Evolutionary conservation across 1,284 basidiomycete genomes (phyloP).

Genomic region (Cutaneotrichosporon sp.): DNA sequence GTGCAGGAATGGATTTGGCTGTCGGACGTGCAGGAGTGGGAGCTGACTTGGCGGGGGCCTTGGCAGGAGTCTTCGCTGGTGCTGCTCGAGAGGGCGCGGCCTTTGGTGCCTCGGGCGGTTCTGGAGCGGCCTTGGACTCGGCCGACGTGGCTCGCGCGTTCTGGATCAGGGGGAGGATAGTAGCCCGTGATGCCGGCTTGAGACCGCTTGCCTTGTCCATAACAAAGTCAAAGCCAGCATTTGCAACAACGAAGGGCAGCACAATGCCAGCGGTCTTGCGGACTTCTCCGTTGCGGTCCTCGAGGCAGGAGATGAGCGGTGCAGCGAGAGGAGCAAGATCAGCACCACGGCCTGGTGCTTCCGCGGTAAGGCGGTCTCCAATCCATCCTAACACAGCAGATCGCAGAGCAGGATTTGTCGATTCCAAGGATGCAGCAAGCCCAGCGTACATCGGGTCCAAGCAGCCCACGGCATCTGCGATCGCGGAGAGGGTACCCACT

Average conservation of each 20-base stretch:
- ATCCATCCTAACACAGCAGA: constrained; percentile 82
- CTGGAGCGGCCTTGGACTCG: no score
- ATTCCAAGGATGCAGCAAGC: constrained; percentile 74
- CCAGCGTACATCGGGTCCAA: constrained; percentile 75
- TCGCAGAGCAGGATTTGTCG: constrained; percentile 81
- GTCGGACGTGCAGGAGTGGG: constrained; percentile 5
- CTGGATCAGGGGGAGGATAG: constrained; percentile 83
- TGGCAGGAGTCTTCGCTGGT: constrained; percentile 16
- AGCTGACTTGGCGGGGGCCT: constrained; percentile 20
- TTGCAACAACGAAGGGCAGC: constrained; percentile 70
- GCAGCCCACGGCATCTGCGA: constrained; percentile 77
- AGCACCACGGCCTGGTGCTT: constrained; percentile 52
- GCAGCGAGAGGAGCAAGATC: constrained; percentile 71
- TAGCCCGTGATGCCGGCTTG: constrained; percentile 84
- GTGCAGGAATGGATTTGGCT: constrained; percentile 20
- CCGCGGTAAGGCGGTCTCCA: constrained; percentile 47
- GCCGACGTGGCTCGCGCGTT: constrained; percentile 47
- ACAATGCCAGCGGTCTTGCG: constrained; percentile 83
- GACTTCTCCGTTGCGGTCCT: constrained; percentile 87
- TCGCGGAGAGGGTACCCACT: constrained; percentile 70
- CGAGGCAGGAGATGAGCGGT: constrained; percentile 73
- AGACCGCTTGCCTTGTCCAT: constrained; percentile 78
- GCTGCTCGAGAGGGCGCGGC: constrained; percentile 8
- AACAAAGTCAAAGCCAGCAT: constrained; percentile 77
- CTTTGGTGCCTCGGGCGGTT: no score